phyloP scores from a whole-genome alignment of 768 basidiomycete genomes.

The Lenzites betulinus region DNA sequence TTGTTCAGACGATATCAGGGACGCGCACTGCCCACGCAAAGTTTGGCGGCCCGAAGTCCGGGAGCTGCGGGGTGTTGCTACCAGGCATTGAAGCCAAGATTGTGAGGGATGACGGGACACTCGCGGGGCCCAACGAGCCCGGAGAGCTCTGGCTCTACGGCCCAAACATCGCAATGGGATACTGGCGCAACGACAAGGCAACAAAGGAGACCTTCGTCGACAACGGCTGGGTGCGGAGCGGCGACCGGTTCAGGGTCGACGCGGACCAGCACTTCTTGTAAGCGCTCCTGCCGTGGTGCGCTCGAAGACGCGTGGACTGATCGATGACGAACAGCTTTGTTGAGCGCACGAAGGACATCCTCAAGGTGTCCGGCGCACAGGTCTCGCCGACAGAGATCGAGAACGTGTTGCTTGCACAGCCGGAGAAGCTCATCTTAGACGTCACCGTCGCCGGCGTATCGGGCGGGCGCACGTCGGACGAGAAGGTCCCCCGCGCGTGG shows the following conservation, averaged over 20 bases:
- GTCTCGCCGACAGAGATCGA: slow-evolving; percentile 84
- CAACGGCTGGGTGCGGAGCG: slow-evolving; percentile 72
- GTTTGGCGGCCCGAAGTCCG: slow-evolving; percentile 41
- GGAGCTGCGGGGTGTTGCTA: slow-evolving; percentile 52
- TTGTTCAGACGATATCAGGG: slow-evolving; percentile 56
- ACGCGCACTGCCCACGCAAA: slow-evolving; percentile 48
- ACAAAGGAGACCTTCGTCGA: slow-evolving; percentile 62
- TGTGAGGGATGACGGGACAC: slow-evolving; percentile 56
- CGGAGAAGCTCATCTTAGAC: slow-evolving; percentile 61
- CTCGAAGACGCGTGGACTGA: neutral
- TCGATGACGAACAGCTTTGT: slow-evolving; percentile 50
- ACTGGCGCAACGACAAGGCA: slow-evolving; percentile 71
- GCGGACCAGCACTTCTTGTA: slow-evolving; percentile 67
- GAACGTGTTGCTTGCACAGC: slow-evolving; percentile 60
- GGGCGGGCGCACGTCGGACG: slow-evolving; percentile 69
- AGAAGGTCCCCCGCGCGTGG: slow-evolving; percentile 80
- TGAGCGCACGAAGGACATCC: slow-evolving; percentile 80
- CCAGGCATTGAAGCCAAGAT: slow-evolving; percentile 69
- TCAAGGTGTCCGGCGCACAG: slow-evolving; percentile 79
- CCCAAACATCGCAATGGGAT: slow-evolving; percentile 60
- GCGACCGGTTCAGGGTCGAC: slow-evolving; percentile 68
- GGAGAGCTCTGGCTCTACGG: slow-evolving; percentile 69
- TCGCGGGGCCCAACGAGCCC: slow-evolving; percentile 55
- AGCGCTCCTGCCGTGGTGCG: slow-evolving; percentile 25
- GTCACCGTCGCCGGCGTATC: slow-evolving; percentile 73